Conservation (phyloP, 2,329 filamentous ascomycete species). For the Clarireedia monteithiana region DNA sequence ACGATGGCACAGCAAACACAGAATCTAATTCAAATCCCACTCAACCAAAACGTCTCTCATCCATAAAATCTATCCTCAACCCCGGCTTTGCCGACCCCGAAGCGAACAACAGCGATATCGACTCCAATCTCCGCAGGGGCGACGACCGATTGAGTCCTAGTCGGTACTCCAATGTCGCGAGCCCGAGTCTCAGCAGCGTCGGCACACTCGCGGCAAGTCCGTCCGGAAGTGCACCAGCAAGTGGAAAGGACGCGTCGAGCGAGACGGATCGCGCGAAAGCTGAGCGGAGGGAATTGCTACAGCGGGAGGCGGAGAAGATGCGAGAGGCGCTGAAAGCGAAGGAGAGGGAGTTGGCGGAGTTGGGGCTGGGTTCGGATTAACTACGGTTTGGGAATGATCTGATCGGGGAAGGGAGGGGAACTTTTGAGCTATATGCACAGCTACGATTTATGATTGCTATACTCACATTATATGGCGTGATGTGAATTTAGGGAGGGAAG, state of each 20-base stretch:
- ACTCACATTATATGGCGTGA: too few relatives aligned
- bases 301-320: conserved; percentile 70
- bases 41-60: conserved; percentile 56
- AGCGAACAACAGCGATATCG: conserved; percentile 1
- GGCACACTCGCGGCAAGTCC: conserved; percentile 24
- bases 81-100: conserved; percentile 32
- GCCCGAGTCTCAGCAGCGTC: conserved; percentile 9
- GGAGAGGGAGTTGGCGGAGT: conserved; percentile 26
- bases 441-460: conserved; percentile 2
- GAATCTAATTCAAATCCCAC: conserved; percentile 26
- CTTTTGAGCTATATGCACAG: neutral
- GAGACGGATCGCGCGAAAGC: conserved; percentile 47
- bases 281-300: conserved; percentile 57
- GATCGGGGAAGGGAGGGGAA: too few relatives aligned
- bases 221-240: conserved; percentile 27
- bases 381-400: neutral
- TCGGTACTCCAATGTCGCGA: conserved; percentile 10
- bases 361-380: conserved; percentile 12
- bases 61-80: conserved; percentile 70
- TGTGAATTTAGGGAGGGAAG: too few relatives aligned
- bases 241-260: conserved; percentile 27
- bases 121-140: conserved; percentile 7
- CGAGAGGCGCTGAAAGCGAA: conserved; percentile 31
- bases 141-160: conserved; percentile 13
- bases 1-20: conserved; percentile 7